Conservation (phyloP, 2,329 filamentous ascomycete genomes). For the Penicillium sp. region DNA sequence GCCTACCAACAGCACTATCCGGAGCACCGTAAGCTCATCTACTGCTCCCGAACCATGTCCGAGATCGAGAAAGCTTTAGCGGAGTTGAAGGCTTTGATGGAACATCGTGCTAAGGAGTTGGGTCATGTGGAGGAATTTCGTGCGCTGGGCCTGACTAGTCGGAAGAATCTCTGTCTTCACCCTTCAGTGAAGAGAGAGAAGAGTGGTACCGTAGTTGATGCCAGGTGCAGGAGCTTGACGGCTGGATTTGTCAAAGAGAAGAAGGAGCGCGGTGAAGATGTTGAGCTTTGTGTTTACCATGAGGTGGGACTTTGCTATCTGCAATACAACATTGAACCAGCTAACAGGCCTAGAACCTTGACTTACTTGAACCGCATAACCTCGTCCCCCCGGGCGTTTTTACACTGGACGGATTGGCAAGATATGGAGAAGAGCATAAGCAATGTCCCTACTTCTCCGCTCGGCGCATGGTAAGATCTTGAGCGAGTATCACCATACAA, state of each 20-base stretch:
- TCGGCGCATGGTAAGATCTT: conserved; percentile 72
- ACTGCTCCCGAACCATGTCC: conserved; percentile 99
- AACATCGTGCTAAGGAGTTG: conserved; percentile 86
- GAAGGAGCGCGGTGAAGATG: conserved; percentile 90
- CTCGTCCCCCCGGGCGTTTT: conserved; percentile 93
- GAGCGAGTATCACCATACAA: not conserved
- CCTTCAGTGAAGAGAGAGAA: conserved; percentile 96
- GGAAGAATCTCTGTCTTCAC: conserved; percentile 95
- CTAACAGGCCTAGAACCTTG: conserved; percentile 67
- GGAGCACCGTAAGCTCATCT: conserved; percentile 93
- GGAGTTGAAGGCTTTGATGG: conserved; percentile 90
- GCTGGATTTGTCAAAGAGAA: conserved; percentile 98
- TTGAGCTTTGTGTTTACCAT: conserved; percentile 93
- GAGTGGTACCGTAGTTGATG: conserved; percentile 89
- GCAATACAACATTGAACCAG: not conserved
- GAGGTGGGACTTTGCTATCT: conserved; percentile 58
- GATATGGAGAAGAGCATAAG: conserved; percentile 91
- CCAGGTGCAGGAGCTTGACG: conserved; percentile 91
- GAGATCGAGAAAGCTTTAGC: conserved; percentile 97
- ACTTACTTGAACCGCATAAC: conserved; percentile 91
- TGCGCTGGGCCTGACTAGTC: conserved; percentile 86
- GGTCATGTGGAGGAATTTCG: conserved; percentile 90
- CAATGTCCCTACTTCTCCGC: conserved; percentile 98
- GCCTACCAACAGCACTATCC: conserved; percentile 94
- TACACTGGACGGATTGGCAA: conserved; percentile 84